phyloP scores from a whole-genome alignment of 2,329 filamentous ascomycete species.

The Leptographium wingfieldii region DNA sequence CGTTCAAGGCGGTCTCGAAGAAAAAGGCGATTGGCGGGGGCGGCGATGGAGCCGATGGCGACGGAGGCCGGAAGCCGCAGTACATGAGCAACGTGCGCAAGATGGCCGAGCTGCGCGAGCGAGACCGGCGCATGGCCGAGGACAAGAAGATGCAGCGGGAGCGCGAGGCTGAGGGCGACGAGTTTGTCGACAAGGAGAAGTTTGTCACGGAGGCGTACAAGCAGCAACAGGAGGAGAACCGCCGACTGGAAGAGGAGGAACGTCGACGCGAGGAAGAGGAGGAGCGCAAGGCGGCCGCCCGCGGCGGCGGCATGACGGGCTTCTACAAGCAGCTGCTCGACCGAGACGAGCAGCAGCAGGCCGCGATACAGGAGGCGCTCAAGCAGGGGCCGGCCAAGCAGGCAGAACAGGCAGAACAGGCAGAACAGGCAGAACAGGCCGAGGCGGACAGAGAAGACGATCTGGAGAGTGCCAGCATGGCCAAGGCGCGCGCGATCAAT shows the following conservation, averaged over 20 bases:
- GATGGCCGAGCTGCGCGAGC: constrained; percentile 63
- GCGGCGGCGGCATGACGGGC: constrained; percentile 50
- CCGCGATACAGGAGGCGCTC: constrained; percentile 57
- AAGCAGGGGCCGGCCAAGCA: constrained; percentile 29
- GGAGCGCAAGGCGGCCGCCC: constrained; percentile 46
- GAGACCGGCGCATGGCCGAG: constrained; percentile 64
- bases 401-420: background rate
- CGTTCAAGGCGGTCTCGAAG: constrained; percentile 48
- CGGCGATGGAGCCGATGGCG: constrained; percentile 34
- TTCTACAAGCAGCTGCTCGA: constrained; percentile 68
- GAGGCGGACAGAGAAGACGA: constrained; percentile 28
- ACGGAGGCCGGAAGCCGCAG: constrained; percentile 54
- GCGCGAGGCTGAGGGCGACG: constrained; percentile 67
- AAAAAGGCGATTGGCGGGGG: constrained; percentile 33
- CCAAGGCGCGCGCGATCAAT: constrained; percentile 56
- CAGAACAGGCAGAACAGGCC: constrained; percentile 7
- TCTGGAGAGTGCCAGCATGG: constrained; percentile 42
- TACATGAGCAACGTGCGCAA: constrained; percentile 67
- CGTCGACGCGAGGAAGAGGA: constrained; percentile 50
- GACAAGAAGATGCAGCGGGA: constrained; percentile 71
- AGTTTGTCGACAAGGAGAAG: constrained; percentile 71
- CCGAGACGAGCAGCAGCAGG: constrained; percentile 56
- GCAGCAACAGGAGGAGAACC: constrained; percentile 65
- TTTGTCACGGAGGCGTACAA: constrained; percentile 80
- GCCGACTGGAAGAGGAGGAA: constrained; percentile 59